Evolutionary conservation across 805 yeast species (phyloP), one percentile per base, ranked within the genome.

Genomic region (Lachancea meyersii): DNA sequence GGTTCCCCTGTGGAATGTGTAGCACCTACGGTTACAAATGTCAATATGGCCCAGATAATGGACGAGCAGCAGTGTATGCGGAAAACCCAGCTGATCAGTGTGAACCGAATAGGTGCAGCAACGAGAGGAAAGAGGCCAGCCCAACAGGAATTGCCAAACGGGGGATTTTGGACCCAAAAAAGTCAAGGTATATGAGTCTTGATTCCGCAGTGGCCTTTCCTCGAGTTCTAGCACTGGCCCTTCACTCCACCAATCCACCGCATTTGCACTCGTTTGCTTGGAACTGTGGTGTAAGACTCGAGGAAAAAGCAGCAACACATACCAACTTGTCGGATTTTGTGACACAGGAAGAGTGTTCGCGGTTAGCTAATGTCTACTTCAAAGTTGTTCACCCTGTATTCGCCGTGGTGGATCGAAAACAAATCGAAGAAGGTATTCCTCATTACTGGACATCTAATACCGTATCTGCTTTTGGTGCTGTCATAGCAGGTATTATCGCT

Each of bases 231-330:
- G 49, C 44, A 4, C 44, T 46, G 5, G 49, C 43, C 28, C 45
- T 46, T 16, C 39, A 37, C 17, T 46, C 49, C n/a, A 22, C 43
- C 4, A 40, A 46, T 19, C 49, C 49, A 13, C 49, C 49, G 8
- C 49, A 40, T n/a, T 34, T 46, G 28, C 47, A 44, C 36, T 46
- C 47, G 14, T 44, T 46, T 27, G 49, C 45, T 5, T 46, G 49
- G 49, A 31, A 46, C 36, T 44, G 49, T 21, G 49, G 49, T 11
- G 32, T 46, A 11, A 35, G 49, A 22, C 36, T 36, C 14, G 47
- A 46, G 26, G 49, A 46, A 37, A 43, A 38, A 4, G 17, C 46
- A 9, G 36, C 14, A 8, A 16, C 46, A 1, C 46, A 43, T 24
- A 18, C 18, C 5, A 23, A 9, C 22, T 28, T 45, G 18, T 22